phyloP scores from a whole-genome alignment of 208 protist species.

The Phytomonas serpens region DNA sequence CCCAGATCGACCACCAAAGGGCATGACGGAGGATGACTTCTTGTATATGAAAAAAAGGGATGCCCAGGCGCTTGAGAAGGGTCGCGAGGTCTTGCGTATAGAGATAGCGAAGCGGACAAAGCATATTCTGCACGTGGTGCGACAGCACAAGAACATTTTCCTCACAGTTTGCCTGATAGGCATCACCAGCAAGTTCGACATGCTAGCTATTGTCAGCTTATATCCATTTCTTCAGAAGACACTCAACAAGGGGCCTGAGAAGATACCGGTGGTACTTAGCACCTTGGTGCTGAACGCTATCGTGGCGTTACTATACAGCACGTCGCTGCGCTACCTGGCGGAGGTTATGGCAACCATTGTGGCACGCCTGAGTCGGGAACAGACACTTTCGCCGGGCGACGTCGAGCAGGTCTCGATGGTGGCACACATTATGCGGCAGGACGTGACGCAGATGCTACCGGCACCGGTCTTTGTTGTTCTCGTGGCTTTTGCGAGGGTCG shows the following conservation, averaged over 20 bases:
- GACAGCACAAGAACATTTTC: conserved; percentile 41
- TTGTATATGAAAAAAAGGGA: conserved; percentile 71
- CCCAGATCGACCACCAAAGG: conserved; percentile 73
- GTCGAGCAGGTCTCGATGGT: conserved; percentile 57
- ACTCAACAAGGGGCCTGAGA: conserved; percentile 17
- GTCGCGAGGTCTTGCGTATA: conserved; percentile 44
- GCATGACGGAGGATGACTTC: conserved; percentile 78
- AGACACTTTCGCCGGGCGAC: conserved; percentile 43
- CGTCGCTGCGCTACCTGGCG: conserved; percentile 43
- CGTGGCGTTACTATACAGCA: conserved; percentile 41
- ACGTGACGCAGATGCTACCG: conserved; percentile 70
- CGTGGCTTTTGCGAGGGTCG: conserved; percentile 56
- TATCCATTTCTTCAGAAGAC: conserved; percentile 51
- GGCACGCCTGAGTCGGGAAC: conserved; percentile 35
- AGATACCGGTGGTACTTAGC: conserved; percentile 33
- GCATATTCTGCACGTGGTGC: conserved; percentile 25
- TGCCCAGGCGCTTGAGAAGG: conserved; percentile 62
- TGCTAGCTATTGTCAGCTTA: conserved; percentile 41
- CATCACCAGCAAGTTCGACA: conserved; percentile 42
- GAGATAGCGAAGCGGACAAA: conserved; percentile 49
- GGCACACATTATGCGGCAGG: conserved; percentile 50
- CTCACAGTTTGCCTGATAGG: conserved; percentile 65
- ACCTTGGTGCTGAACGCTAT: conserved; percentile 55
- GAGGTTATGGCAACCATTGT: conserved; percentile 48
- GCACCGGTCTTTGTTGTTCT: conserved; percentile 74